Evolutionary conservation across 768 basidiomycete species (phyloP), one percentile per base, ranked within the genome.

Genomic region (Kockovaella imperatae): DNA sequence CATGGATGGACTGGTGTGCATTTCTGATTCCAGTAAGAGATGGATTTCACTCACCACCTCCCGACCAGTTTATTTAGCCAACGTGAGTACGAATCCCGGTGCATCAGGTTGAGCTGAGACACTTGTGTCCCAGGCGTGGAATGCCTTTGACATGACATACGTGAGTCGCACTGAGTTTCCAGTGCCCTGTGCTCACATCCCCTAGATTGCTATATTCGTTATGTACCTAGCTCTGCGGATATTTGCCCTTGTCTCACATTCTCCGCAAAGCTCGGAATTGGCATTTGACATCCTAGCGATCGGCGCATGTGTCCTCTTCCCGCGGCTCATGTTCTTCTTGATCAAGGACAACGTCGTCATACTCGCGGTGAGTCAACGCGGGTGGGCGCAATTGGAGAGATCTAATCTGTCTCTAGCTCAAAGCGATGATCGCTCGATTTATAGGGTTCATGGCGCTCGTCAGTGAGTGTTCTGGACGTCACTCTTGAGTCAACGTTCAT

Each of bases 1-100:
- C 82, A 90, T 60, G 87, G 89, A 21, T 89, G 85, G 86, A 77
- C 79, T 36, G 82, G 87, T 87, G 61, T 72, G 86, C n/a, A n/a
- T n/a, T n/a, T 76, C 20, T 25, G 5, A 46, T 30, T 32, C 11
- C 13, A n/a, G n/a, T n/a, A n/a, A n/a, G n/a, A n/a, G n/a, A n/a
- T n/a, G n/a, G n/a, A n/a, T n/a, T n/a, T n/a, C n/a, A 35, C 34
- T 45, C 36, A 48, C 35, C 35, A 46, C 47, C 39, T 17, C 21
- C 14, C 7, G 35, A 15, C 20, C 56, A 78, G 87, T 90, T 45
- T 90, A 90, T 67, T 79, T 87, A 35, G 85, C 87, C 18, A 88
- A 87, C 62, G 86, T 86, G 64, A 62, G 61, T 44, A 18, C 10
- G 4, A 30, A 21, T 17, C 3, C 47, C 17, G 3, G 14, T 6